Evolutionary conservation across 495 filamentous ascomycete species (phyloP).

Genomic region (Penicillium canescens): DNA sequence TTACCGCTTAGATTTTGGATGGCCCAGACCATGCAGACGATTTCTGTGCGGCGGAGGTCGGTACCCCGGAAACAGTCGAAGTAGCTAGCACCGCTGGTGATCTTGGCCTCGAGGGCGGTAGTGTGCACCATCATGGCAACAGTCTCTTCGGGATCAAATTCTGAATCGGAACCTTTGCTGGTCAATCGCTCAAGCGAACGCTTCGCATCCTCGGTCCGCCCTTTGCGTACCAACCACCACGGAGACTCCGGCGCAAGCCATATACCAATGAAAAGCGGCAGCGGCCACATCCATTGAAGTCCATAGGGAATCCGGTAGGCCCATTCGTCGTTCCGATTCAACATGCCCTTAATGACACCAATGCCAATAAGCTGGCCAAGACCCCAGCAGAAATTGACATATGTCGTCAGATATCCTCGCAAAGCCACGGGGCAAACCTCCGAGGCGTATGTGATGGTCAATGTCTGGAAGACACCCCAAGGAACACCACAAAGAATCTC

Average conservation of each 20-base stretch:
- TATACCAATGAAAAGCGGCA: slow-evolving; percentile 71
- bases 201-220: slow-evolving; percentile 67
- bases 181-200: slow-evolving; percentile 66
- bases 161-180: slow-evolving; percentile 51
- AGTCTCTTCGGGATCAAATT: slow-evolving; percentile 74
- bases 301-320: slow-evolving; percentile 70
- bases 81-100: slow-evolving; percentile 68
- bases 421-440: slow-evolving; percentile 75
- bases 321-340: slow-evolving; percentile 60
- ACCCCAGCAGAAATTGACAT: slow-evolving; percentile 83
- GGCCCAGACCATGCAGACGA: slow-evolving; percentile 78
- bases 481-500: slow-evolving; percentile 79
- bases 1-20: slow-evolving; percentile 81
- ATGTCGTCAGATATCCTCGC: slow-evolving; percentile 73
- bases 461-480: slow-evolving; percentile 82
- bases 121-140: slow-evolving; percentile 86
- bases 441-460: slow-evolving; percentile 78
- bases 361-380: slow-evolving; percentile 74
- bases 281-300: slow-evolving; percentile 85
- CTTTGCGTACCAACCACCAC: slow-evolving; percentile 80
- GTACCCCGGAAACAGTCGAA: slow-evolving; percentile 74
- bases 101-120: slow-evolving; percentile 69
- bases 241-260: slow-evolving; percentile 74
- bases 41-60: slow-evolving; percentile 74
- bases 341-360: slow-evolving; percentile 69